Conservation (phyloP, 2,329 filamentous ascomycete species). For the Magnaporthiopsis incrustans region DNA sequence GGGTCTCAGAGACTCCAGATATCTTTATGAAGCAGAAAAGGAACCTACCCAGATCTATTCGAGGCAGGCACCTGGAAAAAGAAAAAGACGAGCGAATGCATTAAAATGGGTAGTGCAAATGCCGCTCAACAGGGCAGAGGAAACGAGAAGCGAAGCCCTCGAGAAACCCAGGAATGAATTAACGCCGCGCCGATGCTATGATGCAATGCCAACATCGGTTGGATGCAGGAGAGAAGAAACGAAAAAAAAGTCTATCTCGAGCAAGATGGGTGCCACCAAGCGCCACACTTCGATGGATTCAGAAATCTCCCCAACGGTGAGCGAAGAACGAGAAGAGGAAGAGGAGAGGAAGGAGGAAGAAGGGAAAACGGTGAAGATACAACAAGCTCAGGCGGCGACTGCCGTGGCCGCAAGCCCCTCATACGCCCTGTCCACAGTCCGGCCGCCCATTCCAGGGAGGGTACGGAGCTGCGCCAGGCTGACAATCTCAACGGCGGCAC, state of each 20-base stretch:
- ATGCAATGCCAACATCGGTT: neutral
- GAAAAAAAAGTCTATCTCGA: neutral
- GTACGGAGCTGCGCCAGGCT: slow-evolving; percentile 42
- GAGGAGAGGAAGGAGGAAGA: neutral
- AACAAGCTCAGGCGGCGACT: neutral
- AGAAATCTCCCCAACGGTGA: neutral
- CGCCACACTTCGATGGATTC: neutral
- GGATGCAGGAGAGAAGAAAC: neutral
- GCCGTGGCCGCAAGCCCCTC: slow-evolving; percentile 25
- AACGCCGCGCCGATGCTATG: neutral
- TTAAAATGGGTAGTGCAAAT: no score
- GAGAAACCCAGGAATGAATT: neutral
- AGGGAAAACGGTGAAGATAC: neutral
- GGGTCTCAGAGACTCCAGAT: no score
- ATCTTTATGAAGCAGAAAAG: no score
- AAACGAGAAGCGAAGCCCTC: neutral
- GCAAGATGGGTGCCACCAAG: neutral
- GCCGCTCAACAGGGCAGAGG: no score
- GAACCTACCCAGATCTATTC: no score
- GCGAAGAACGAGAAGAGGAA: neutral
- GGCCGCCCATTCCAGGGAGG: slow-evolving; percentile 49
- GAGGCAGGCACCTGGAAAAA: no score
- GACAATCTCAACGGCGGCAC: slow-evolving; percentile 29
- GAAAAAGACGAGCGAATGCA: no score
- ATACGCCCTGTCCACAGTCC: slow-evolving; percentile 48